Base-by-base conservation (phyloP, 169 alveolate genomes). In the Plasmodium relictum region DNA sequence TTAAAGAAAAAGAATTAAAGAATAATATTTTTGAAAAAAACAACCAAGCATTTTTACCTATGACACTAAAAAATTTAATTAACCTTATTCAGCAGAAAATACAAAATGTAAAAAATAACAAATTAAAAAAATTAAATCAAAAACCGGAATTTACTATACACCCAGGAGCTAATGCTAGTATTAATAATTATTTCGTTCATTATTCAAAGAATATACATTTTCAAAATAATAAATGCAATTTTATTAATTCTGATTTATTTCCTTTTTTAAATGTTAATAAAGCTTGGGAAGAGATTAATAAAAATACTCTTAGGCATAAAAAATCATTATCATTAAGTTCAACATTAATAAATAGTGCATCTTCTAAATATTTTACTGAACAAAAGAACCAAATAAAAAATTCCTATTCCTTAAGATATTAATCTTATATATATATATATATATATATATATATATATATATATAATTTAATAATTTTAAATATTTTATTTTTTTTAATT, bases 101-200 rank as follows among this genome's bases (percentile, higher is more conserved):
- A 7, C 73, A 88, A 61, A 92, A 95, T 58, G 89, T 95, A 62
- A 95, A 88, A 80, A 48, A 88, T 37, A 92, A 93, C 2, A 92
- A 95, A 39, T 87, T 95, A 59, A 95, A 96, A 14, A 88, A 80
- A 70, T 52, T 95, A 73, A 91, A 93, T 70, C 97, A 95, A 65
- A 66, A 62, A 72, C 93, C 96, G 2, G 97, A 95, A 85, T 91
- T 88, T 56, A 94, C 97, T 16, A 69, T 95, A 41, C 97, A 95
- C 61, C 96, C 97, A 42, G 95, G 96, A 7, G 94, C 96, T 7
- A 90, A 93, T 62, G 94, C 96, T 2, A 88, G 93, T n/a, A 70
- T 85, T 31, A 91, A 94, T 68, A 93, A 95, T 68, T 92, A 92
- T 76, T 94, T 95, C 62, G 63, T 93, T 18, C 83, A 95, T 39